phyloP scores from a whole-genome alignment of 2,329 filamentous ascomycete genomes.

The Microsporum ferrugineum region DNA sequence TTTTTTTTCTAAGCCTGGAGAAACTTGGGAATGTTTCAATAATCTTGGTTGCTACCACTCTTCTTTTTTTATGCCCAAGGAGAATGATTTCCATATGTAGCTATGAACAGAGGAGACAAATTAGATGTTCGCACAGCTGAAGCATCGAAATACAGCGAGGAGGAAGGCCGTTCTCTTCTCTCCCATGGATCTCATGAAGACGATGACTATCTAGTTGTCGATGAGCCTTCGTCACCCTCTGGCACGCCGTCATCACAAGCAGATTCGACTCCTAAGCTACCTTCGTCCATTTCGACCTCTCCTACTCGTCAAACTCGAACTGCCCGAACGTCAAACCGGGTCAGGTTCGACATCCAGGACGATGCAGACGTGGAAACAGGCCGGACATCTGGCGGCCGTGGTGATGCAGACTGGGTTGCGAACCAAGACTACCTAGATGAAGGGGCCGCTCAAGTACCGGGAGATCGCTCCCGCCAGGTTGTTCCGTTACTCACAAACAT shows the following conservation, averaged over 20 bases:
- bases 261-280: constrained; percentile 18
- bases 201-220: constrained; percentile 20
- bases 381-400: constrained; percentile 14
- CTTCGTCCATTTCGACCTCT: constrained; percentile 34
- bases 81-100: constrained; percentile 22
- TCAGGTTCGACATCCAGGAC: constrained; percentile 55
- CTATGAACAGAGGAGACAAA: constrained; percentile 33
- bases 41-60: neutral
- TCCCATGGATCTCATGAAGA: constrained; percentile 19
- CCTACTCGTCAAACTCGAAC: constrained; percentile 43
- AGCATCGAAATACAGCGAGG: constrained; percentile 20
- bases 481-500: constrained; percentile 69
- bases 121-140: constrained; percentile 25
- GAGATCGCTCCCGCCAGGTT: constrained; percentile 38
- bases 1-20: neutral
- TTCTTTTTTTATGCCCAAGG: neutral
- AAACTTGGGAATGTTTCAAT: neutral
- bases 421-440: constrained; percentile 50
- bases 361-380: constrained; percentile 21
- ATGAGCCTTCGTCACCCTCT: constrained; percentile 17
- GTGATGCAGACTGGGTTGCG: constrained; percentile 38
- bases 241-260: constrained; percentile 8
- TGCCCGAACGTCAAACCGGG: constrained; percentile 57
- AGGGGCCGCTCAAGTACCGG: constrained; percentile 26
- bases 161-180: constrained; percentile 27